These are phyloP conservation scores for Orbilia brochopaga DNA, from an alignment of 2,329 filamentous ascomycete genomes.

Conservation along the genomic window DNA sequence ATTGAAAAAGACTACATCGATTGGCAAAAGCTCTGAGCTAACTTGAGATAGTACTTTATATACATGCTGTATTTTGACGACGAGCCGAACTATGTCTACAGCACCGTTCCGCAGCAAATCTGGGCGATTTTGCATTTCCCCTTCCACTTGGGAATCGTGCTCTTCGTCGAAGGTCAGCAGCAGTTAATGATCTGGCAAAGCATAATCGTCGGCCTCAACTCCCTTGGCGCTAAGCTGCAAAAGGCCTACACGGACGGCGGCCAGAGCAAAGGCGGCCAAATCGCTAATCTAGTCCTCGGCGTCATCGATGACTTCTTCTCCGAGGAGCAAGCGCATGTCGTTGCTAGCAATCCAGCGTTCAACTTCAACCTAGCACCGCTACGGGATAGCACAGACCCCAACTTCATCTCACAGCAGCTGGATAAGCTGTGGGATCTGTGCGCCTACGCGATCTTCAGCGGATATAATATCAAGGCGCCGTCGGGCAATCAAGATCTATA, in stretches of 20 bases:
- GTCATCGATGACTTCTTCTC: conserved; percentile 44
- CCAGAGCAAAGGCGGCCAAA: conserved; percentile 55
- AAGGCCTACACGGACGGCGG: conserved; percentile 57
- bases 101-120: conserved; percentile 66
- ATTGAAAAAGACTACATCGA: too few species aligned
- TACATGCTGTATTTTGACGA: conserved; percentile 70
- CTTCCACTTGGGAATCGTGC: conserved; percentile 68
- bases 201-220: conserved; percentile 60
- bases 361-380: conserved; percentile 38
- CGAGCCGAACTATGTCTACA: conserved; percentile 61
- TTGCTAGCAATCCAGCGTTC: conserved; percentile 33
- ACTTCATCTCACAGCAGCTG: conserved; percentile 56
- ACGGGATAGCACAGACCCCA: conserved; percentile 45
- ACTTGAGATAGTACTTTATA: conserved; percentile 61
- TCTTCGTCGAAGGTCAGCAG: conserved; percentile 69
- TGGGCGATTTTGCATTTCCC: conserved; percentile 68
- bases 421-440: conserved; percentile 51
- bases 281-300: conserved; percentile 55
- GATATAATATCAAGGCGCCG: conserved; percentile 53
- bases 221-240: conserved; percentile 58
- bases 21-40: too few species aligned
- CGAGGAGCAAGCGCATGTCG: conserved; percentile 32
- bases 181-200: conserved; percentile 64
- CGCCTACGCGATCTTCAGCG: conserved; percentile 50
- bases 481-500: conserved; percentile 17